Conservation (phyloP, 306 rosid genomes). For the Cucumis cinereus region DNA sequence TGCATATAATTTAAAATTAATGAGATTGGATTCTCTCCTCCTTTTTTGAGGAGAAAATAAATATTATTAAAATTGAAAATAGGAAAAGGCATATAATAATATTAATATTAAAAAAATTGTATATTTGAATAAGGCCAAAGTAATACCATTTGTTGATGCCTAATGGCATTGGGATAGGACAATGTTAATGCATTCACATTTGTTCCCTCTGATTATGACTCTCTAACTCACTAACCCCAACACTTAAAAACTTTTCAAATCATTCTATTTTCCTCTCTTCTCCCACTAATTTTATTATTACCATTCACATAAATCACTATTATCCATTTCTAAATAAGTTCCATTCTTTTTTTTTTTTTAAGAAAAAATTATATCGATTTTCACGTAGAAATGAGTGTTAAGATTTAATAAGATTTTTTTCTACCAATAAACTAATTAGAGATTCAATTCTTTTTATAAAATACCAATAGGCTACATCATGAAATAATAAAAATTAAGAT, state of each 20-base stretch:
- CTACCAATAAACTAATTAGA: too few species aligned
- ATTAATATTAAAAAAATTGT: too few species aligned
- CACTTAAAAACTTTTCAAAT: not conserved
- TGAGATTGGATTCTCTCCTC: not conserved
- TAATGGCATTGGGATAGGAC: constrained; percentile 1
- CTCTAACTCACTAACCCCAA: not conserved
- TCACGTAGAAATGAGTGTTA: too few species aligned
- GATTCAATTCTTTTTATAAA: too few species aligned
- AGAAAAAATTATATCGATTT: too few species aligned
- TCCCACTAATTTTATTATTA: not conserved
- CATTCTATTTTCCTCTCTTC: not conserved
- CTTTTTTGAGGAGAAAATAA: not conserved
- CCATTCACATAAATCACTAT: not conserved
- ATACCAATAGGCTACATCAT: too few species aligned
- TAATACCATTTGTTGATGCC: not conserved
- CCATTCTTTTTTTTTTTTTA: too few species aligned
- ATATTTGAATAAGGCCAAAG: not conserved
- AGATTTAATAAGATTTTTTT: too few species aligned
- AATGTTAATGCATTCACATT: constrained; percentile 2
- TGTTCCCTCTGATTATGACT: constrained; percentile 3
- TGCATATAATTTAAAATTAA: not conserved
- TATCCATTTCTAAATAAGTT: too few species aligned
- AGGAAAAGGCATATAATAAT: not conserved
- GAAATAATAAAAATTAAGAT: too few species aligned
- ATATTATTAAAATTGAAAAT: not conserved